These are phyloP conservation scores for Pseudogymnoascus sp. DNA, from an alignment of 2,329 filamentous ascomycete species.

Conservation along the genomic window DNA sequence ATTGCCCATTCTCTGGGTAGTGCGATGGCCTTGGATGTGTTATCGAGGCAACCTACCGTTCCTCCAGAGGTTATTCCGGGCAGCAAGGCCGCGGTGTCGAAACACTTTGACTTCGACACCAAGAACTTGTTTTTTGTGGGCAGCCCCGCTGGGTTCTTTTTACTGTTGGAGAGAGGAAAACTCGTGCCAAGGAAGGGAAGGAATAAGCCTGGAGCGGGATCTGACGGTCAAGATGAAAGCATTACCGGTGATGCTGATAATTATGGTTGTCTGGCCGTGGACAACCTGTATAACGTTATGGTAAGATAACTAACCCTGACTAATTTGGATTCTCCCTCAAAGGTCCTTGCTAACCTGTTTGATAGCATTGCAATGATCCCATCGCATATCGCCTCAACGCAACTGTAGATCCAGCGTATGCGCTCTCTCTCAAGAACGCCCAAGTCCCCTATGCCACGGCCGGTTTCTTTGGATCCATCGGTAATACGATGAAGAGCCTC, in stretches of 20 bases:
- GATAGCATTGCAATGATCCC: constrained; percentile 49
- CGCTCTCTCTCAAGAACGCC: constrained; percentile 65
- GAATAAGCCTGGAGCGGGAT: constrained; percentile 65
- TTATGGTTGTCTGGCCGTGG: constrained; percentile 86
- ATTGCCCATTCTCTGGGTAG: constrained; percentile 91
- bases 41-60: constrained; percentile 77
- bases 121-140: constrained; percentile 83
- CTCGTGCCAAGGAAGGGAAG: constrained; percentile 70
- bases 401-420: constrained; percentile 74
- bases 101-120: constrained; percentile 84
- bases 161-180: constrained; percentile 66
- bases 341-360: not conserved
- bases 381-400: constrained; percentile 92
- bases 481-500: constrained; percentile 53
- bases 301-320: not conserved
- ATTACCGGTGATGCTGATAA: constrained; percentile 71
- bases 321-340: constrained; percentile 22
- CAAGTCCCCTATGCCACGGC: constrained; percentile 67
- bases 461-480: constrained; percentile 56
- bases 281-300: constrained; percentile 95
- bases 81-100: constrained; percentile 35
- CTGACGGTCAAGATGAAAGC: constrained; percentile 40
- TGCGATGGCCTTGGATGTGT: constrained; percentile 86
- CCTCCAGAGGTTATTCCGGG: constrained; percentile 45
- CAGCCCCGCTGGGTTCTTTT: constrained; percentile 86